Conservation (phyloP, 495 filamentous ascomycete genomes). For the Chaetomium fimeti region DNA sequence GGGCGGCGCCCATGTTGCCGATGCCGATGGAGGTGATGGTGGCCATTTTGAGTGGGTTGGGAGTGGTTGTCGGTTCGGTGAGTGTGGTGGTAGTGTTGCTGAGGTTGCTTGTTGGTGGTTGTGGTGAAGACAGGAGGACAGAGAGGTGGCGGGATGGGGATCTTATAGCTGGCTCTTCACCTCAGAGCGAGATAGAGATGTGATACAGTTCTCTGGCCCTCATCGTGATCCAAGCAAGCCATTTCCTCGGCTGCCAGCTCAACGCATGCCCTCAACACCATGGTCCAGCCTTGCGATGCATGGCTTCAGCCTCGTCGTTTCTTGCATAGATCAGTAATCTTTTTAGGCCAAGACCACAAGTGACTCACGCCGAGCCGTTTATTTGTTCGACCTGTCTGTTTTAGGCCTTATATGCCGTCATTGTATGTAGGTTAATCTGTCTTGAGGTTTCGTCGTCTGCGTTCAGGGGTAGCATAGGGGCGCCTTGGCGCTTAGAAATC, state of each 20-base stretch:
- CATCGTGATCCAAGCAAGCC: no score
- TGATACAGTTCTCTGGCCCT: neutral
- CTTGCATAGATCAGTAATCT: neutral
- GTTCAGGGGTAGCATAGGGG: neutral
- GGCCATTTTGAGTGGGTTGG: neutral
- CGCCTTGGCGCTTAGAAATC: conserved; percentile 20
- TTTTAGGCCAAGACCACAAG: neutral
- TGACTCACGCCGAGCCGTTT: conserved; percentile 10
- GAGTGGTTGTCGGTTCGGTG: neutral
- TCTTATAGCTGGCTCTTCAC: neutral
- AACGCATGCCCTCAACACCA: neutral
- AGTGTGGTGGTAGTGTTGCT: neutral
- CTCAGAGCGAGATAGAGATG: neutral
- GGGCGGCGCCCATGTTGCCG: conserved; percentile 27
- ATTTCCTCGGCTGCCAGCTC: neutral
- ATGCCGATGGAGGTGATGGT: conserved; percentile 26
- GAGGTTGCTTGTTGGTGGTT: neutral
- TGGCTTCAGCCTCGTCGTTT: neutral
- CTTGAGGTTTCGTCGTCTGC: neutral
- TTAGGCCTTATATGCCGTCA: neutral
- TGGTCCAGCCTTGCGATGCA: neutral
- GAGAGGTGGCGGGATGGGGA: neutral
- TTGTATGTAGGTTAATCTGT: neutral
- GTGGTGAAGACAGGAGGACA: neutral
- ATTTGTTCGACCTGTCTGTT: neutral